phyloP scores from a whole-genome alignment of 2,329 filamentous ascomycete genomes.

The Zasmidium citrigriseum region DNA sequence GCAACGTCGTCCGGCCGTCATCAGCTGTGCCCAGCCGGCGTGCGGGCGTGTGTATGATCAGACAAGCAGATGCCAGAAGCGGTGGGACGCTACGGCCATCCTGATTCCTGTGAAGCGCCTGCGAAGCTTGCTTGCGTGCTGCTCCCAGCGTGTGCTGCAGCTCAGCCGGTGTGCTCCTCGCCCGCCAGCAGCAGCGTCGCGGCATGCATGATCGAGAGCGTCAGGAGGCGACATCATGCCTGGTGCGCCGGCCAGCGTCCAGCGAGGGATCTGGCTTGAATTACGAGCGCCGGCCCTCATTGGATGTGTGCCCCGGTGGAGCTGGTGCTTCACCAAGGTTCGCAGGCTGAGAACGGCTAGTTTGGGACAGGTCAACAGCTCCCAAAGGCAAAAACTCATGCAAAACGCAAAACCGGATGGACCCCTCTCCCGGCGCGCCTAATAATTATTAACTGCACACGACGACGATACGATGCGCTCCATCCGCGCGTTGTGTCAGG shows the following conservation, averaged over 20 bases:
- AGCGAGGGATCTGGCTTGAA: constrained; percentile 14
- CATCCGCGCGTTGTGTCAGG: constrained; percentile 9
- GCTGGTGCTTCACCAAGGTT: constrained; percentile 2
- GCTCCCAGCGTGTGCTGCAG: constrained; percentile 9
- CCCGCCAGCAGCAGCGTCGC: constrained; percentile 7
- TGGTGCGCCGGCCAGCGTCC: constrained; percentile 6
- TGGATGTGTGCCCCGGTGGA: constrained; percentile 1
- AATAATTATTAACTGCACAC: constrained; percentile 4
- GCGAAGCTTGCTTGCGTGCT: not conserved
- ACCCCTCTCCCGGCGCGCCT: constrained; percentile 12
- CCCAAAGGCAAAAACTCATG: constrained; percentile 12
- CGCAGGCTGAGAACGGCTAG: constrained; percentile 9
- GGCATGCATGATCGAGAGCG: constrained; percentile 11
- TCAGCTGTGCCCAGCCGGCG: not conserved
- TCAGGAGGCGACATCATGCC: constrained; percentile 15
- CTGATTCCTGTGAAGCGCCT: constrained; percentile 13
- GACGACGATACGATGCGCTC: constrained; percentile 2
- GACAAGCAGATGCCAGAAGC: not conserved
- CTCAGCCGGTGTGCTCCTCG: not conserved
- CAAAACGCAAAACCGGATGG: constrained; percentile 14
- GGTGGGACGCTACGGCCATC: not conserved
- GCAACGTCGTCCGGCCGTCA: not conserved
- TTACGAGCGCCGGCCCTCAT: not conserved
- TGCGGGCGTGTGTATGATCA: not conserved
- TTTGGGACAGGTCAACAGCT: not conserved